phyloP scores from a whole-genome alignment of 169 alveolate genomes.

The Plasmodium adleri region DNA sequence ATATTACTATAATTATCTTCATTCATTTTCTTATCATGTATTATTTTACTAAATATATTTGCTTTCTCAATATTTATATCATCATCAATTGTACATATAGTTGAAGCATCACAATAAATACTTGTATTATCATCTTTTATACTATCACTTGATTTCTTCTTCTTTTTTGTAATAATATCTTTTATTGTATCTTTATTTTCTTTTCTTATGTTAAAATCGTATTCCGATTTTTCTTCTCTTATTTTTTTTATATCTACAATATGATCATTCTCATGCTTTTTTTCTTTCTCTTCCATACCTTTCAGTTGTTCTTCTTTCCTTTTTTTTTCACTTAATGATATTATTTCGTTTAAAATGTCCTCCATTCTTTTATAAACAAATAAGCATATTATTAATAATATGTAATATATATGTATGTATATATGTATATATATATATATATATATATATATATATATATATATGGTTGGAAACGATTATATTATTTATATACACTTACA shows the following conservation, averaged over 20 bases:
- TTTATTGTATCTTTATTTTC: background rate
- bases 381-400: background rate
- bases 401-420: background rate
- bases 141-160: background rate
- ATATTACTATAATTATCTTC: background rate
- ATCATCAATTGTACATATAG: conserved; percentile 48
- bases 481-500: too few relatives aligned
- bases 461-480: too few relatives aligned
- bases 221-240: background rate
- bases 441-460: too few relatives aligned
- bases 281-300: background rate
- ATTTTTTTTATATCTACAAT: background rate
- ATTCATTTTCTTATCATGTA: conserved; percentile 12
- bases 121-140: background rate
- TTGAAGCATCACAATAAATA: conserved; percentile 35
- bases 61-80: conserved; percentile 39
- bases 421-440: too few relatives aligned
- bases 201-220: background rate
- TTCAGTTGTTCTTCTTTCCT: background rate
- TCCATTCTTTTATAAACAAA: conserved; percentile 20
- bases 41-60: conserved; percentile 35
- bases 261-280: background rate
- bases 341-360: conserved; percentile 46
- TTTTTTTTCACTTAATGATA: conserved; percentile 52
- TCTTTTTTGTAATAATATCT: background rate